Percentiles rank a stretch among this genome's conserved stretches.
Evolutionary conservation across 495 filamentous ascomycete genomes (phyloP).

Genomic region (Aspergillus steynii): DNA sequence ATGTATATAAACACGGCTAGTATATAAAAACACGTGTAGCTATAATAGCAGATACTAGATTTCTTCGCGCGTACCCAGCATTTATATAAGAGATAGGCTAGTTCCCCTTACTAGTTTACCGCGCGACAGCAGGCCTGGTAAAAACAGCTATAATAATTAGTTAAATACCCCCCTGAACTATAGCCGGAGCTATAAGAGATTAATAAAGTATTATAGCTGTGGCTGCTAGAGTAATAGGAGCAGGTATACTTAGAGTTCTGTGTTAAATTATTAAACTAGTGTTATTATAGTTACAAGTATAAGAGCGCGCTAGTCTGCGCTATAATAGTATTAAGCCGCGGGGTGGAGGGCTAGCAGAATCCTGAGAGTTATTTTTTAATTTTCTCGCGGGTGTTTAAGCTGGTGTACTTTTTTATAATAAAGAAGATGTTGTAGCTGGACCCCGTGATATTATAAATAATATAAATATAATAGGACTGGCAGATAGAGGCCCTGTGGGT

Average conservation of each 20-base stretch:
- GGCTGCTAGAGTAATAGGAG: neutral
- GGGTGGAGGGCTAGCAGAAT: neutral
- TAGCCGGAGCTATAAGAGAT: neutral
- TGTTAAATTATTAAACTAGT: constrained; percentile 19
- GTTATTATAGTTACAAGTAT: constrained; percentile 3
- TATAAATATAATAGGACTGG: neutral
- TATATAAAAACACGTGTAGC: constrained; percentile 11
- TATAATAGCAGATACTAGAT: constrained; percentile 18
- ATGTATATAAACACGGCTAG: constrained; percentile 15
- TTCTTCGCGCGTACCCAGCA: constrained; percentile 21
- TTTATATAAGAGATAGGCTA: too few relatives aligned
- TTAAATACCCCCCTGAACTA: too few relatives aligned
- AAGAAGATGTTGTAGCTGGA: constrained; percentile 14
- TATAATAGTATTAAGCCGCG: constrained; percentile 4
- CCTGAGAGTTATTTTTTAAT: constrained; percentile 6
- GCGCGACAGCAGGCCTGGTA: too few relatives aligned
- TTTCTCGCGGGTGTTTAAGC: constrained; percentile 13
- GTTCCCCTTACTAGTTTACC: too few relatives aligned
- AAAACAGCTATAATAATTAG: too few relatives aligned
- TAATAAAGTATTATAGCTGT: neutral
- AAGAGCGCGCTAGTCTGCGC: constrained; percentile 15
- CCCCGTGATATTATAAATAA: neutral
- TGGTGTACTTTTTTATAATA: constrained; percentile 13
- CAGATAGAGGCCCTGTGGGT: neutral
- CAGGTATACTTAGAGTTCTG: constrained; percentile 15